Evolutionary conservation across 345 rosid genomes (phyloP), one percentile per base, ranked within the genome.

Genomic region (Eucalyptus pauciflora): DNA sequence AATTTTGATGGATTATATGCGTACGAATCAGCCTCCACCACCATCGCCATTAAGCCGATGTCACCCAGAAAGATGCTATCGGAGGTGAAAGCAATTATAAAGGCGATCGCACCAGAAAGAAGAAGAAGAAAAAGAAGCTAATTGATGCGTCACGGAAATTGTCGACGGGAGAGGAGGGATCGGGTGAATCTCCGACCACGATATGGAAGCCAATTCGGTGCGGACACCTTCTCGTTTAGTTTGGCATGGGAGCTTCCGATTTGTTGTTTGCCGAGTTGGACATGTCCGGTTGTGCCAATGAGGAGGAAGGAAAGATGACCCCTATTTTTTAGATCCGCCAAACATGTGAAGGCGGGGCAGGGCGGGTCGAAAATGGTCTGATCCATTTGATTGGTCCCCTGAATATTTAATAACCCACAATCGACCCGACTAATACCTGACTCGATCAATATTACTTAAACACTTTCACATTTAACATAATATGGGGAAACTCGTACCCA

Each of bases 361-460:
- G 25, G 25, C 62, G 13, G 56, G 56, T 56, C 29, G 13, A 56
- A 56, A 56, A 22, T 56, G 6, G 62, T 24, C 62, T 10, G 13
- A 24, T 10, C 62, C 62, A 56, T 25, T 56, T 56, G 13, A 56
- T 56, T 37, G 41, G 41, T 37, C 41, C 62, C 5, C 4, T 24
- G 6, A 24, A 56, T 10, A 56, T 9, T 24, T 4, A 24, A 9
- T 56, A 56, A 1, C 62, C 50, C 50, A 48, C 13, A 8, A 22
- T 24, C 3, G 4, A 24, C 62, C 3, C 29, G 4, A 56, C 0
- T 0, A 56, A 24, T 9, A 24, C 3, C 13, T 1, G 29, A 56
- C 62, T 56, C 6, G 13, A 22, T 56, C 12, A 24, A 56, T 56
- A 56, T 24, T 22, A 56, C 29, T 22, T 9, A 56, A 56, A 56